Evolutionary conservation across 1,284 basidiomycete species (phyloP).

Genomic region (Heterobasidion occidentale): DNA sequence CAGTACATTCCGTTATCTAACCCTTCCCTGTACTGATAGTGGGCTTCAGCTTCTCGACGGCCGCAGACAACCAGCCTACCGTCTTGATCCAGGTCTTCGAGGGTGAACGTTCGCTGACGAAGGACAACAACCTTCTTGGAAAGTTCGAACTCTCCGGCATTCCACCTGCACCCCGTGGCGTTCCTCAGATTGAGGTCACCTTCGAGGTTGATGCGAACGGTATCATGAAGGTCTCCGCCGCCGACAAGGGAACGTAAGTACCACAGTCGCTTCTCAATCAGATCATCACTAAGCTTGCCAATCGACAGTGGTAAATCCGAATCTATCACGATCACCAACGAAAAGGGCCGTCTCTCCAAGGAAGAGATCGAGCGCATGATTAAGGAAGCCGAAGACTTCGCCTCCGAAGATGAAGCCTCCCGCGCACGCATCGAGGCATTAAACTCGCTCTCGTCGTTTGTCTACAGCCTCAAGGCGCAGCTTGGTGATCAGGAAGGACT

Average conservation of each 20-base stretch:
- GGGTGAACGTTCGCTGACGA: slow-evolving; percentile 92
- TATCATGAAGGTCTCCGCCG: slow-evolving; percentile 84
- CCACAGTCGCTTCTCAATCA: background rate
- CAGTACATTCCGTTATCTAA: slow-evolving; percentile 14
- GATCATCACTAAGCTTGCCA: slow-evolving; percentile 3
- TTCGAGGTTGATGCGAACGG: slow-evolving; percentile 94
- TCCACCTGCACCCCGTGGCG: slow-evolving; percentile 91
- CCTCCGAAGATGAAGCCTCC: slow-evolving; percentile 78
- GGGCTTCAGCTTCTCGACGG: slow-evolving; percentile 80
- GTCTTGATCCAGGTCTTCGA: slow-evolving; percentile 90
- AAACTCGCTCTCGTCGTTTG: slow-evolving; percentile 71
- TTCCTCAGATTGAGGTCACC: slow-evolving; percentile 91
- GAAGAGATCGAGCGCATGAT: slow-evolving; percentile 94
- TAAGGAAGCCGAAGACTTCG: slow-evolving; percentile 86
- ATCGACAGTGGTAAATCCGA: slow-evolving; percentile 70
- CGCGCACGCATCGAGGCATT: slow-evolving; percentile 86
- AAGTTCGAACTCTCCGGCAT: slow-evolving; percentile 93
- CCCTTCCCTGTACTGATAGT: background rate
- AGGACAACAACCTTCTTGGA: slow-evolving; percentile 97
- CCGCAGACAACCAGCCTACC: slow-evolving; percentile 90
- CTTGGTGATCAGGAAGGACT: slow-evolving; percentile 83
- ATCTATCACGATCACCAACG: slow-evolving; percentile 84
- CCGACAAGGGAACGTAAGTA: slow-evolving; percentile 86
- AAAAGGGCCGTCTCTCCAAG: slow-evolving; percentile 76
- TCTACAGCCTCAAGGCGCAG: slow-evolving; percentile 83